Evolutionary conservation across 495 filamentous ascomycete species (phyloP).

Genomic region (Trichoderma gamsii): DNA sequence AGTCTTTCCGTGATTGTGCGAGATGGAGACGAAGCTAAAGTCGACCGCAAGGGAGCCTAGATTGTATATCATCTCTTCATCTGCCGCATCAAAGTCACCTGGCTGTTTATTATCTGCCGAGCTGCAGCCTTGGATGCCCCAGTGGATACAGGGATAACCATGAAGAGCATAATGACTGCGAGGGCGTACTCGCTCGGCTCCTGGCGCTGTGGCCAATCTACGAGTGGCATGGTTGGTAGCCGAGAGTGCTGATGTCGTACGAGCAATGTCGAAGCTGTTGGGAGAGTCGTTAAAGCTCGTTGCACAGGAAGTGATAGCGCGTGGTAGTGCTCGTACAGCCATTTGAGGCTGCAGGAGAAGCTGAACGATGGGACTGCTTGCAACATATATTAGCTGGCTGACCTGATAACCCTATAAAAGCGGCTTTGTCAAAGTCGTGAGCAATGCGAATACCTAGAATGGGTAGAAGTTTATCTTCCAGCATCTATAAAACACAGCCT

Average conservation of each 20-base stretch:
- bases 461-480: background rate
- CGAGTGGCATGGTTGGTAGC: background rate
- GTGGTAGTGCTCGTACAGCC: background rate
- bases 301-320: slow-evolving; percentile 5
- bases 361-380: background rate
- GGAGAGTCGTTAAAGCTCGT: background rate
- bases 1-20: background rate
- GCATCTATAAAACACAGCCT: background rate
- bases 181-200: background rate
- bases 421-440: background rate
- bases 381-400: background rate
- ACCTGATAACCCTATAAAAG: background rate
- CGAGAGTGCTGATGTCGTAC: background rate
- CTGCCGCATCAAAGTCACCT: background rate
- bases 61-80: background rate
- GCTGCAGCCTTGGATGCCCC: background rate
- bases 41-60: background rate
- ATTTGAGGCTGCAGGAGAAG: background rate
- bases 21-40: background rate
- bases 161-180: background rate
- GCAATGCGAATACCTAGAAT: background rate
- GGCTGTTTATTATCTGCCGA: background rate
- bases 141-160: background rate
- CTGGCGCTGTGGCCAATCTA: background rate
- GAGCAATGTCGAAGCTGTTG: background rate